Evolutionary conservation across 352 stramenopile species (phyloP), one percentile per base, ranked within the genome.

Genomic region (Lagenidium sp.): DNA sequence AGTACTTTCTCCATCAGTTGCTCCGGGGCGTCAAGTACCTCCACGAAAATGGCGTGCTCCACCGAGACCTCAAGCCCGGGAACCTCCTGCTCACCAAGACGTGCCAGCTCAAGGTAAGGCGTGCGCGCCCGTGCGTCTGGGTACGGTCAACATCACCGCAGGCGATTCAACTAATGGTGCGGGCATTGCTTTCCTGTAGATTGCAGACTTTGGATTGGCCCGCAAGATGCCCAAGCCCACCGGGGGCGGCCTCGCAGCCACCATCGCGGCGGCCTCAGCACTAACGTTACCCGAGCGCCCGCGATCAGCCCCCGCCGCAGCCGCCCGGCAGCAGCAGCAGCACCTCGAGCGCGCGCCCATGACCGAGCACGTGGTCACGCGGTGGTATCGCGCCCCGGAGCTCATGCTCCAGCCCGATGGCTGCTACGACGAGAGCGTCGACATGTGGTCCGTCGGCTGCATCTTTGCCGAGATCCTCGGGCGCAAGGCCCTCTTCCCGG

Each of bases 1-100:
- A 94, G 36, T 96, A 88, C 50, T 97, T 97, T 52, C 66, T 97
- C n/a, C 84, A 93, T 44, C 87, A 97, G 47, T 60, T 97, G 13
- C 57, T 97, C 3, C 67, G 85, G 5, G 89, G 89, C 2, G 73
- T 91, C 45, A 82, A 85, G 35, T 79, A 83, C 23, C 46, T 91
- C 1, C 75, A 88, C 44, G 73, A 79, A 46, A 78, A 86, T 32
- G 78, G 78, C 8, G 69, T 94, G 16, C 43, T 92, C 0, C 82
- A 94, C 40, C 77, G 82, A 4, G 82, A 94, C 36, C 55, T 94
- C 1, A 94, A 94, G 35, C 82, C 82, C 0, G 80, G 78, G 1
- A 94, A 94, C 47, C 50, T 91, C 6, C 56, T 90, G 20, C 60
- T 94, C 6, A 86, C 69, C 41, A 86, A 83, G 37, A 85, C 63